A percentile compares a stretch with the other conserved stretches of the same genome.
phyloP scores from a whole-genome alignment of 192 early-diverging fungal species.

The Phlyctochytrium planicorne region DNA sequence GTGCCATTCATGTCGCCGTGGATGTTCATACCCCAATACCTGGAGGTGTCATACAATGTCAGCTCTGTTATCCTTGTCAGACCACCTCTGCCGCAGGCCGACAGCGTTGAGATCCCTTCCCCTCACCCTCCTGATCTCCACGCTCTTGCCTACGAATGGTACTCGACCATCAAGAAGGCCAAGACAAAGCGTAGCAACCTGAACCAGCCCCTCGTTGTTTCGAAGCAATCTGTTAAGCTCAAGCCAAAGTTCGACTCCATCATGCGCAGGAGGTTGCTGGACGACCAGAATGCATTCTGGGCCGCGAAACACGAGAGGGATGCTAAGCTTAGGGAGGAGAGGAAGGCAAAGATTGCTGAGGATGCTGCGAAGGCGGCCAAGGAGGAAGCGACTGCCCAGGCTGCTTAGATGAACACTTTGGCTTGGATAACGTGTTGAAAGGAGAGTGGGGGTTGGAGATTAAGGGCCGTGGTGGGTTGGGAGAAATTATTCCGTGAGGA shows the following conservation, averaged over 20 bases:
- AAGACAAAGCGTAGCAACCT: conserved; percentile 33
- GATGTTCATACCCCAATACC: conserved; percentile 95
- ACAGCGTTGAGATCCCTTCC: conserved; percentile 86
- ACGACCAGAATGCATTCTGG: conserved; percentile 17
- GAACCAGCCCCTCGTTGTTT: conserved; percentile 36
- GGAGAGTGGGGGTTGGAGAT: no score
- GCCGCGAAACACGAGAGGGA: conserved; percentile 14
- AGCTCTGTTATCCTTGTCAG: conserved; percentile 88
- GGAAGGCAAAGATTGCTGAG: neutral
- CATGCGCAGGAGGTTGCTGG: conserved; percentile 37
- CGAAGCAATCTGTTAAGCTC: conserved; percentile 36
- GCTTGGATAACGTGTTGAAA: no score
- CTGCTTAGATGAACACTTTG: no score
- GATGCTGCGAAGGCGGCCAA: neutral
- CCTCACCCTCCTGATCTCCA: conserved; percentile 90
- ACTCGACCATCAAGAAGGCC: conserved; percentile 54
- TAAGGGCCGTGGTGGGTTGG: no score
- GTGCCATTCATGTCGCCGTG: conserved; percentile 68
- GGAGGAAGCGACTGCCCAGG: neutral
- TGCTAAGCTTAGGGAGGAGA: conserved; percentile 9
- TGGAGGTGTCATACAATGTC: conserved; percentile 95
- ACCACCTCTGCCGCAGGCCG: conserved; percentile 82
- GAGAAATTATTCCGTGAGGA: no score
- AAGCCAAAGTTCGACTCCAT: conserved; percentile 54
- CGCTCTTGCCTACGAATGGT: conserved; percentile 90